Conservation (phyloP, 176 grass and related monocot genomes). For the Olyra latifolia region DNA sequence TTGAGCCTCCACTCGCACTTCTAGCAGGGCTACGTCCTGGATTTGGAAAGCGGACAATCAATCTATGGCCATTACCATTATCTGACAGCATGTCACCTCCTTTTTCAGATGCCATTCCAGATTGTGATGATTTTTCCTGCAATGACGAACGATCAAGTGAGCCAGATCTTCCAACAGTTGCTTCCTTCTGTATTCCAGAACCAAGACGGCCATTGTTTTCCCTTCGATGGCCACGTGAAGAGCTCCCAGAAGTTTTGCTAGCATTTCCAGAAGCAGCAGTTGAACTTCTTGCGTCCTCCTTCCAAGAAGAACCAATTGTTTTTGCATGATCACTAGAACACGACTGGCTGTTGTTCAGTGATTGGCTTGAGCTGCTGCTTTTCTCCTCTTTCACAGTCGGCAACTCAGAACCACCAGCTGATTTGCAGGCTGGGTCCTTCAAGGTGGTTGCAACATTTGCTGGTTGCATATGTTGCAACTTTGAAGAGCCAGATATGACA, state of each 20-base stretch:
- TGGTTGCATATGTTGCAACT: conserved; percentile 35
- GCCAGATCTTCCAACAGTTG: conserved; percentile 41
- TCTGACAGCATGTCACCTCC: conserved; percentile 42
- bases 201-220: conserved; percentile 44
- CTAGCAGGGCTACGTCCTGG: conserved; percentile 64
- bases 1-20: conserved; percentile 53
- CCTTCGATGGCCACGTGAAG: conserved; percentile 59
- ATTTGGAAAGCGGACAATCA: conserved; percentile 77
- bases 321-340: conserved; percentile 77
- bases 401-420: conserved; percentile 35
- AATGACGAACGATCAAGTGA: conserved; percentile 44
- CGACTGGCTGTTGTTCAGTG: conserved; percentile 84
- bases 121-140: conserved; percentile 57
- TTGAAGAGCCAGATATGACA: conserved; percentile 25
- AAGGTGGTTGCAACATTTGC: conserved; percentile 24
- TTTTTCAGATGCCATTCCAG: conserved; percentile 62
- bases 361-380: conserved; percentile 92
- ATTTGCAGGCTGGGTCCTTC: conserved; percentile 50
- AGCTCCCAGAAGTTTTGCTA: conserved; percentile 58
- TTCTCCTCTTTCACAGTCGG: conserved; percentile 75
- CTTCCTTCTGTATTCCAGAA: conserved; percentile 67
- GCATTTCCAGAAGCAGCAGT: conserved; percentile 68
- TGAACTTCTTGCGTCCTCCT: conserved; percentile 79
- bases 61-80: conserved; percentile 54
- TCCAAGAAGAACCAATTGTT: conserved; percentile 59